Evolutionary conservation across 2,329 filamentous ascomycete species (phyloP), one percentile per base, ranked within the genome.

Genomic region (Penicillium sp.): DNA sequence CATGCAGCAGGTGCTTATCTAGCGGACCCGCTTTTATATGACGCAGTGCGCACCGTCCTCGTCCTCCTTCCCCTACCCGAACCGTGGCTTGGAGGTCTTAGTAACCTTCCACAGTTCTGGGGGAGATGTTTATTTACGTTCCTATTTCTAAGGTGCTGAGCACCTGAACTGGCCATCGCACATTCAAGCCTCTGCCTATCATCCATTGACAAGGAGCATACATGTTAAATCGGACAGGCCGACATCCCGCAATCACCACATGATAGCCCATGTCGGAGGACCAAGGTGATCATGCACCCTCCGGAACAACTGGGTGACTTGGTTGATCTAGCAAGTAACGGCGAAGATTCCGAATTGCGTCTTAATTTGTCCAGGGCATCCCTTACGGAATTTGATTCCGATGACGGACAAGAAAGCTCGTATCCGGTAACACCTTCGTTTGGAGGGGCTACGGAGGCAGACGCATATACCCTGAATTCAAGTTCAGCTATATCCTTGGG

Each of bases 361-460:
- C 24, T 50, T 46, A 46, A 46, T 20, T 6, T 40, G 40, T 50
- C 56, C 16, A 46, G 3, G 40, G 21, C 20, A 21, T 49, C 55
- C 1, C 18, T 50, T 26, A 45, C 23, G 14, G 47, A 43, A 12
- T 24, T 21, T 26, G 47, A 23, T 48, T 18, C 61, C 60, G 2
- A 64, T 63, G 23, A 62, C 56, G 1, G 57, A 62, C 3, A 56
- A 30, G 23, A 45, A 64, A 40, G 47, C 21, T 3, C 64, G 63
- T 47, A 58, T 53, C 6, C 33, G 35, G 35, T 26, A 55, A 55
- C 38, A 56, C 52, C 63, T 42, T 35, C 53, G 11, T 58, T 61
- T 48, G 16, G 18, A 47, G 49, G 49, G 33, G 20, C 18, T 43
- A 11, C 40, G 18, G 45, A 35, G 11, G 45, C 14, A 24, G 23